Percentiles rank a stretch among this genome's conserved stretches.
phyloP scores from a whole-genome alignment of 2,329 filamentous ascomycete species.

The Macroventuria anomochaeta region DNA sequence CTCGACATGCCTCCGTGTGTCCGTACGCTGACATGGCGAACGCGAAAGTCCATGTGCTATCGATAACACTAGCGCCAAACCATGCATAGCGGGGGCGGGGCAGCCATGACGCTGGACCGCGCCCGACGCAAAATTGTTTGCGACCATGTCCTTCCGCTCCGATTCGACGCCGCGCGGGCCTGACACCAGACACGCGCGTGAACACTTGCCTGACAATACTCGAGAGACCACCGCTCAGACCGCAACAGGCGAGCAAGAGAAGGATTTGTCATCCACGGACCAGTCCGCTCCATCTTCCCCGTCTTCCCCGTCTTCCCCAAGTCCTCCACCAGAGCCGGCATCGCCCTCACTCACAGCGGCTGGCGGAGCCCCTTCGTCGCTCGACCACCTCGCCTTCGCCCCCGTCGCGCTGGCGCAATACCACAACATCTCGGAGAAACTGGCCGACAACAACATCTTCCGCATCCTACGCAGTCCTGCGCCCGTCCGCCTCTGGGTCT shows the following conservation, averaged over 20 bases:
- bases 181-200: not conserved
- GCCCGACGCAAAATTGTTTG: slow-evolving; percentile 10
- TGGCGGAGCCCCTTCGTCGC: too few relatives aligned
- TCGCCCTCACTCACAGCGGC: too few relatives aligned
- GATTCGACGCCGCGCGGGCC: slow-evolving; percentile 16
- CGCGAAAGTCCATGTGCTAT: too few relatives aligned
- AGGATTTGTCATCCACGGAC: too few relatives aligned
- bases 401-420: slow-evolving; percentile 34
- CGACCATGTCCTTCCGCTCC: slow-evolving; percentile 18
- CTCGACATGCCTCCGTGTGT: too few relatives aligned
- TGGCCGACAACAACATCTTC: slow-evolving; percentile 34
- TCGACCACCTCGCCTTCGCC: slow-evolving; percentile 25
- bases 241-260: too few relatives aligned
- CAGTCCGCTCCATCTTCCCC: too few relatives aligned
- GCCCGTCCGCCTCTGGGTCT: slow-evolving; percentile 37
- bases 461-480: slow-evolving; percentile 36
- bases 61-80: slow-evolving; percentile 9
- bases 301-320: too few relatives aligned
- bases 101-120: slow-evolving; percentile 10
- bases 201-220: not conserved
- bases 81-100: slow-evolving; percentile 24
- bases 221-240: too few relatives aligned
- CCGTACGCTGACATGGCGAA: too few relatives aligned
- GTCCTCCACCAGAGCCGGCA: not conserved
- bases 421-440: slow-evolving; percentile 28